These are phyloP conservation scores for Cronartium quercuum DNA, from an alignment of 1,284 basidiomycete species.

Conservation along the genomic window DNA sequence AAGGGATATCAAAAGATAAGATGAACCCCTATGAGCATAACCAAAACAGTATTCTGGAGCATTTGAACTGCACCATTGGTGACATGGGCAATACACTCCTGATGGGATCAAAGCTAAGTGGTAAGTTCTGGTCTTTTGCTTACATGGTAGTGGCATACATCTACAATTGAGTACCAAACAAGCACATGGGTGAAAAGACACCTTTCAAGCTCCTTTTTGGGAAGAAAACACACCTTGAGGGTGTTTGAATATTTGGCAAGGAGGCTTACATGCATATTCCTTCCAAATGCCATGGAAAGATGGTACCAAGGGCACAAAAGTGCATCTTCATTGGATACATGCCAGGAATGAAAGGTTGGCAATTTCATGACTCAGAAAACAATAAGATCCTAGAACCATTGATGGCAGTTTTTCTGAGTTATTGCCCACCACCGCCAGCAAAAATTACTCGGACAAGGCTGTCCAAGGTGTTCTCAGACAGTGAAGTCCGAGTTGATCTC, in stretches of 20 bases:
- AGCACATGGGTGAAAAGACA: neutral
- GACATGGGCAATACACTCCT: constrained; percentile 6
- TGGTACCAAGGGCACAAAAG: neutral
- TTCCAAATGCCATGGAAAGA: neutral
- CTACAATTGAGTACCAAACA: constrained; percentile 7
- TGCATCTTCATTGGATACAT: neutral
- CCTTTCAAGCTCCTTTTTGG: neutral
- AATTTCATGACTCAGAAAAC: neutral
- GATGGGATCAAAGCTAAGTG: neutral
- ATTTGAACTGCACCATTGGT: constrained; percentile 1
- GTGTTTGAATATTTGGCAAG: constrained; percentile 6
- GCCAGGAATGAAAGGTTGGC: constrained; percentile 6
- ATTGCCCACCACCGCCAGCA: neutral
- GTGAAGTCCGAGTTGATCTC: too few species aligned
- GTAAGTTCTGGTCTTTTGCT: neutral
- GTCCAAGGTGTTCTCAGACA: too few species aligned
- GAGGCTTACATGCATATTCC: constrained; percentile 5
- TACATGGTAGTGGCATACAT: neutral
- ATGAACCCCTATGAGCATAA: neutral
- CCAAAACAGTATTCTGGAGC: too few species aligned
- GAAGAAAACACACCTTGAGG: neutral
- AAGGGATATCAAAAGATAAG: neutral
- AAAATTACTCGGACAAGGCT: neutral
- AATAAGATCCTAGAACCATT: neutral
- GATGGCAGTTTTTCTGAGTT: neutral